Evolutionary conservation across 1,139 yeast genomes (phyloP).

Genomic region (Scheffersomyces insectosa): DNA sequence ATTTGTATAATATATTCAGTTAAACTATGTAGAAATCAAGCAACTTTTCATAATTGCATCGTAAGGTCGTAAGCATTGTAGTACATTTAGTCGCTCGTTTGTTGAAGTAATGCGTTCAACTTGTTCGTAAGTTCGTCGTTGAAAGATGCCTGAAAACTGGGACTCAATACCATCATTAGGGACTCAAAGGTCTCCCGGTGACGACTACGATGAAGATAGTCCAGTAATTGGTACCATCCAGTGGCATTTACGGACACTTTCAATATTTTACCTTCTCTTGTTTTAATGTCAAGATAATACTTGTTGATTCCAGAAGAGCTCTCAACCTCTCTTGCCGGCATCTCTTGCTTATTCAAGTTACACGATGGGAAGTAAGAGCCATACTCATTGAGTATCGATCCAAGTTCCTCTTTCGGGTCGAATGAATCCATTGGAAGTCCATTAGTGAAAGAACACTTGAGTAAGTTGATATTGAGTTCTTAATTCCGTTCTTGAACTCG

Average conservation of each 20-base stretch:
- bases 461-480: too few relatives aligned
- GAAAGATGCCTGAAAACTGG: slow-evolving; percentile 9
- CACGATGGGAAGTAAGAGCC: slow-evolving; percentile 24
- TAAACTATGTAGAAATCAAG: too few relatives aligned
- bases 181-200: slow-evolving; percentile 23
- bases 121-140: slow-evolving; percentile 7
- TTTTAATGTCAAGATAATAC: slow-evolving; percentile 16
- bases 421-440: slow-evolving; percentile 10
- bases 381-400: slow-evolving; percentile 28
- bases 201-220: neutral
- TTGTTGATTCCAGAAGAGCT: too few relatives aligned
- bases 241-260: slow-evolving; percentile 28
- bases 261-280: slow-evolving; percentile 20
- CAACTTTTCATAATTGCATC: too few relatives aligned
- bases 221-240: slow-evolving; percentile 34
- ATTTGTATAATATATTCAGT: too few relatives aligned
- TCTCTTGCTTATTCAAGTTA: slow-evolving; percentile 11
- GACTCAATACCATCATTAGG: slow-evolving; percentile 16
- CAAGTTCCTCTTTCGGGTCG: slow-evolving; percentile 24
- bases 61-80: too few relatives aligned
- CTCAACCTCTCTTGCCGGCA: neutral
- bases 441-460: too few relatives aligned
- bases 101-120: slow-evolving; percentile 3
- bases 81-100: neutral
- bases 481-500: too few relatives aligned